Evolutionary conservation across 2,329 filamentous ascomycete genomes (phyloP), one percentile per base, ranked within the genome.

Genomic region (Blastomyces emzantsi): DNA sequence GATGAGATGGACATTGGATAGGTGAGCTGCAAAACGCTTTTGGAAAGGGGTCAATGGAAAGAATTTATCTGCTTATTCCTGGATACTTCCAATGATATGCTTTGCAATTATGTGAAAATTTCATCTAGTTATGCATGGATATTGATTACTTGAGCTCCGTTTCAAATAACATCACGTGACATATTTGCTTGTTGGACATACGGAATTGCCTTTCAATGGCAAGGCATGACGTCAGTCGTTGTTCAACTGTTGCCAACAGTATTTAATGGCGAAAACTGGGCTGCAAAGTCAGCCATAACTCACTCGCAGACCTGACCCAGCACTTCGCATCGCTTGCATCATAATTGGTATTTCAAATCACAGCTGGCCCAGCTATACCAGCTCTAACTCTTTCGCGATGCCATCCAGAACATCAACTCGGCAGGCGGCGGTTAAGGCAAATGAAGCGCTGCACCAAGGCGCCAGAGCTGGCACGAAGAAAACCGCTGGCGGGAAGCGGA

Each of bases 341-440:
- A 17, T 36, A 58, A 58, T 36, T 58, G 33, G 22, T 1, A 41
- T 4, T 3, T 22, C 17, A 41, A 30, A 43, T 15, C 22, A 25
- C 36, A 43, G 43, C 15, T 25, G 2, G 22, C 28, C 3, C 17
- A 60, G 11, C 17, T 36, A 17, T 13, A 49, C 25, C 9, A 49
- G 41, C 17, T 60, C 8, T 49, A 17, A 33, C 9, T 13, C 19
- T 13, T 17, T 49, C 28, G 70, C 60, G 41, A 75, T 77, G 65
- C n/a, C 69, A 15, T 70, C 71, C 55, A 69, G 76, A 65, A 74
- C 75, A 54, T 80, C 78, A 5, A 73, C 76, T 19, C 76, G 78
- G 41, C 72, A 77, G 65, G 77, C 77, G 5, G 77, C 77, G 9
- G 73, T 73, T 59, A 78, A 78, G 67, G 77, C 77, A 41, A 78